Percentiles rank a stretch among this genome's conserved stretches.
Evolutionary conservation across 2,329 filamentous ascomycete species (phyloP).

Genomic region (Cercospora canescens): DNA sequence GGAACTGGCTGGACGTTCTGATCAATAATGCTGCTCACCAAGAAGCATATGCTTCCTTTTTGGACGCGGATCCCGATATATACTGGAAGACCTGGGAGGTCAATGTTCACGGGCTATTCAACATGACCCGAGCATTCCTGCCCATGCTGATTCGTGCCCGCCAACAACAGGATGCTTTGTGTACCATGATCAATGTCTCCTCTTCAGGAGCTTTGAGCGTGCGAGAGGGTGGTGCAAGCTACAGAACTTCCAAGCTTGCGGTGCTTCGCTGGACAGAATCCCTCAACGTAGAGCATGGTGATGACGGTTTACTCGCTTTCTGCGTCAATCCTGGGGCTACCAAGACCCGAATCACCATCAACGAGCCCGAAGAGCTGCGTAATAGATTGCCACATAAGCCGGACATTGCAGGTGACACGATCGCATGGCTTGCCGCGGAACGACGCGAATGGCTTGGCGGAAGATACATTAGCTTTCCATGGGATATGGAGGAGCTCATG

Average conservation of each 20-base stretch:
- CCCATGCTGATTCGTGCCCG: conserved; percentile 41
- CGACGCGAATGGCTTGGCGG: conserved; percentile 39
- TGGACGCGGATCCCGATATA: conserved; percentile 36
- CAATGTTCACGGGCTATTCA: conserved; percentile 50
- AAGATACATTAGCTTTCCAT: conserved; percentile 21
- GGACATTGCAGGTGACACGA: conserved; percentile 35
- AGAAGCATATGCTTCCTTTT: conserved; percentile 19
- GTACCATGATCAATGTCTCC: conserved; percentile 45
- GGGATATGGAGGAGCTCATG: conserved; percentile 42
- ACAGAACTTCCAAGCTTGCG: conserved; percentile 50
- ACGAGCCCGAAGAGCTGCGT: conserved; percentile 37
- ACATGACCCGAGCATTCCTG: conserved; percentile 43
- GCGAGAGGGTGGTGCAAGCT: conserved; percentile 38
- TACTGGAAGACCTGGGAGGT: conserved; percentile 54
- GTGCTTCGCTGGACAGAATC: conserved; percentile 28
- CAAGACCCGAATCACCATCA: conserved; percentile 43
- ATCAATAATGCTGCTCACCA: conserved; percentile 39
- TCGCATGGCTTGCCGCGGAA: conserved; percentile 37
- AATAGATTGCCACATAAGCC: conserved; percentile 31
- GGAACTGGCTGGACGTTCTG: conserved; percentile 36
- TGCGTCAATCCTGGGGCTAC: conserved; percentile 2
- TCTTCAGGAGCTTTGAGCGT: conserved; percentile 40
- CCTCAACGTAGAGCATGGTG: background rate
- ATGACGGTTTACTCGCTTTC: background rate
- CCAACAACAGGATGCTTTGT: conserved; percentile 21